phyloP scores from a whole-genome alignment of 257 asterid genomes.

The Primulina tabacum region DNA sequence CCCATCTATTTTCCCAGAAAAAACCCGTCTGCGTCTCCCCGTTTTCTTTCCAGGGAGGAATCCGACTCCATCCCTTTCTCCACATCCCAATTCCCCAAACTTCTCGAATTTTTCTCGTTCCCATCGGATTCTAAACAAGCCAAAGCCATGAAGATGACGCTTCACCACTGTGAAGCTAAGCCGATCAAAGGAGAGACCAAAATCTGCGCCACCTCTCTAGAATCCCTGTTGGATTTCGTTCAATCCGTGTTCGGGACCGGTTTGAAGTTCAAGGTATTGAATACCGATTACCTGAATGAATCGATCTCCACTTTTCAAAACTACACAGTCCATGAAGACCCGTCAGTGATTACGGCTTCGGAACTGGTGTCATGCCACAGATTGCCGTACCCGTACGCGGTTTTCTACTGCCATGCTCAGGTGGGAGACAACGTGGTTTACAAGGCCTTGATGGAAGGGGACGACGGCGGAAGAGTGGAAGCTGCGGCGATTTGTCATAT shows the following conservation, averaged over 20 bases:
- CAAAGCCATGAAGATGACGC: slow-evolving; percentile 53
- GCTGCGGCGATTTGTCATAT: slow-evolving; percentile 78
- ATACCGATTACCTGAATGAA: slow-evolving; percentile 43
- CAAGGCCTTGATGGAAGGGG: slow-evolving; percentile 53
- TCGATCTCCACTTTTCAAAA: slow-evolving; percentile 41
- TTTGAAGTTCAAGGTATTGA: slow-evolving; percentile 36
- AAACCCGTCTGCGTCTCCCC: slow-evolving; percentile 54
- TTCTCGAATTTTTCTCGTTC: slow-evolving; percentile 50
- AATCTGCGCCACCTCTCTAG: slow-evolving; percentile 72
- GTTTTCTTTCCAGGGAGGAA: slow-evolving; percentile 53
- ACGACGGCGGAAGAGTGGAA: slow-evolving; percentile 58
- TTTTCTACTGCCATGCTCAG: slow-evolving; percentile 74
- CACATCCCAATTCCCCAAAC: slow-evolving; percentile 35
- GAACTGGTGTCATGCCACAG: slow-evolving; percentile 61
- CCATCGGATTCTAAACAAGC: slow-evolving; percentile 56
- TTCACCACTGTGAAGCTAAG: slow-evolving; percentile 61
- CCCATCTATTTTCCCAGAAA: slow-evolving; percentile 51
- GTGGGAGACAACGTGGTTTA: slow-evolving; percentile 47
- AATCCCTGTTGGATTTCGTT: slow-evolving; percentile 61
- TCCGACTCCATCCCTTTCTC: slow-evolving; percentile 72
- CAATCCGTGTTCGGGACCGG: slow-evolving; percentile 23
- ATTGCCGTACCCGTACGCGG: slow-evolving; percentile 84
- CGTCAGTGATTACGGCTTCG: slow-evolving; percentile 30
- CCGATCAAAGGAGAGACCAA: slow-evolving; percentile 64
- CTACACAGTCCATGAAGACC: slow-evolving; percentile 48